Base-by-base conservation (phyloP, 1,139 yeast species). In the Yamadazyma diospyri region DNA sequence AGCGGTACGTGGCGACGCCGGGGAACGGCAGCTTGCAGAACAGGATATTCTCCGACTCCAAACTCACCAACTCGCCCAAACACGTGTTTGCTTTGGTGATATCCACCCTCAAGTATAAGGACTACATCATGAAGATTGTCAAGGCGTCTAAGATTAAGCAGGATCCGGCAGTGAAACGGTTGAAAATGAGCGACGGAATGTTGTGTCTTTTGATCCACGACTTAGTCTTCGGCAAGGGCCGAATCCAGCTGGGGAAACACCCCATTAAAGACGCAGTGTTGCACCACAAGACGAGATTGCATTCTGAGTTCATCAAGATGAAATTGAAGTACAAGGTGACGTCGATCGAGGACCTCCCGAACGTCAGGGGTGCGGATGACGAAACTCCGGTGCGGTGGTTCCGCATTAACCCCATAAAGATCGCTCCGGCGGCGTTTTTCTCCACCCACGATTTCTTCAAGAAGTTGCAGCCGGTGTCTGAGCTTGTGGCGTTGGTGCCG, bases 341-440 rank as follows among this genome's bases (percentile, higher is more conserved):
- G 34, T 29, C 47, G 7, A 59, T 54, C 2, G 51, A 49, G 0
- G 68, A 64, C 16, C 49, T 69, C 24, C 71, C 72, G 0, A 48
- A 63, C 11, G 45, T 51, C 16, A 57, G 50, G 4, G 59, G 49
- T 1, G 27, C 17, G 7, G 53, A 53, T 22, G 89, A 81, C 51
- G 79, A 76, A 39, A 78, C 95, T 0, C 97, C 97, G 0, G 79
- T 89, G 1, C 63, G 97, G 40, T 89, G 97, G 97, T 74, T 89
- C 43, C 64, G 97, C 33, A 73, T 81, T 21, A 88, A 88, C 48
- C 67, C 81, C 1, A 67, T 85, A 34, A 55, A 52, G 36, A 61
- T 64, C 3, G 50, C 69, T 1, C 57, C 52, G 3, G 63, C 62
- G 4, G 62, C 69, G 1, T 56, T 81, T 16, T 56, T 69, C 30